These are phyloP conservation scores for Madurella fahalii DNA, from an alignment of 2,329 filamentous ascomycete genomes.

Conservation along the genomic window DNA sequence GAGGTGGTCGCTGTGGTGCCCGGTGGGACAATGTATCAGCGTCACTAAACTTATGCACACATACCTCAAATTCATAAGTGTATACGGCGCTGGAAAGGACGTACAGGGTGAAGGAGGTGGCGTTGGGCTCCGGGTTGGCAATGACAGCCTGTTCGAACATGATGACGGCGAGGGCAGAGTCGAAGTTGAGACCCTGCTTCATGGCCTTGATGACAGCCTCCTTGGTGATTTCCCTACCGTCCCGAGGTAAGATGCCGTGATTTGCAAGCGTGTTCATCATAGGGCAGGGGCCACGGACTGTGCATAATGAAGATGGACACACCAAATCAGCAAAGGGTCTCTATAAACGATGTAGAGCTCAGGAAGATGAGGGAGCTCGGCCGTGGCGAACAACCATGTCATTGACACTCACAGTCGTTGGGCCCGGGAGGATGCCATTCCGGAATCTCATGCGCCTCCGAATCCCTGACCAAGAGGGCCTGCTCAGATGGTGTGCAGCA, in stretches of 20 bases:
- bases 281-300: conserved; percentile 42
- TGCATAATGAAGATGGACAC: neutral
- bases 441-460: neutral
- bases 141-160: conserved; percentile 41
- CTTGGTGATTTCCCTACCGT: conserved; percentile 39
- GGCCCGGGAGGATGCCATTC: conserved; percentile 3
- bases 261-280: conserved; percentile 49
- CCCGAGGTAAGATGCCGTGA: conserved; percentile 43
- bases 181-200: conserved; percentile 39
- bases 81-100: neutral
- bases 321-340: neutral
- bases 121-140: conserved; percentile 39
- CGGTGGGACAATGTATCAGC: too few relatives aligned
- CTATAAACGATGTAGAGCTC: neutral
- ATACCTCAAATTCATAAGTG: too few relatives aligned
- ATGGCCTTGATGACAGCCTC: conserved; percentile 38
- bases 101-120: conserved; percentile 35
- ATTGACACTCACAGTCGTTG: neutral
- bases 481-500: neutral
- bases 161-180: conserved; percentile 34
- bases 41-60: too few relatives aligned
- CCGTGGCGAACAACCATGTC: too few relatives aligned
- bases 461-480: neutral
- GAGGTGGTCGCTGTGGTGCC: too few relatives aligned
- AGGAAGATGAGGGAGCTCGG: too few relatives aligned